Evolutionary conservation across 1,284 basidiomycete genomes (phyloP), one percentile per base, ranked within the genome.

Genomic region (Puccinia coronata): DNA sequence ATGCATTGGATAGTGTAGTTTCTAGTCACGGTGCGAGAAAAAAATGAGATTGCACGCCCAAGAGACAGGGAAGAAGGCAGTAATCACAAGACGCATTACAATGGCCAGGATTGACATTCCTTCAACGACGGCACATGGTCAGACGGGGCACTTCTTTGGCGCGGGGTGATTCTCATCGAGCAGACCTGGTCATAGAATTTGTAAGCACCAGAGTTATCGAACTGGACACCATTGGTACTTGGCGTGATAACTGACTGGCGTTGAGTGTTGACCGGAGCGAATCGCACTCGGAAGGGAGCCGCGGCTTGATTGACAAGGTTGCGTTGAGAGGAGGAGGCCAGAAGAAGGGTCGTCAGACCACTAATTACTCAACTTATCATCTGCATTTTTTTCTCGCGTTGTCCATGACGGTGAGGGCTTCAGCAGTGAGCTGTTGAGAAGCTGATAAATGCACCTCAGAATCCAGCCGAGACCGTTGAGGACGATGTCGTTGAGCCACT

Each of bases 1-100:
- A 36, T 55, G 31, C 71, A 36, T 25, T 53, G 36, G 36, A 80
- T 59, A 14, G 77, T 80, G 36, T 80, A 80, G 41, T 80, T 80
- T 16, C 77, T 80, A 72, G 18, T 28, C 31, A 61, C 25, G n/a
- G 59, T 12, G 28, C 34, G 28, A 23, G 31, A 12, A 59, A 28
- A n/a, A 8, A 28, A 6, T 4, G 9, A 28, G 16, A 1, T 0
- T 57, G 5, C 12, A 23, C 2, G 25, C 18, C 9, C 11, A 18
- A 31, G 16, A 51, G 25, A 16, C 14, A 51, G 6, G 31, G 1
- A 57, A 20, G 18, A 12, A 65, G 23, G n/a, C n/a, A n/a, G n/a
- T n/a, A n/a, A n/a, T n/a, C n/a, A n/a, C 9, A n/a, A 11, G 47
- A 28, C 0, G 34, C 18, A 28, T 20, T 31, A 43, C 25, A 1